These are phyloP conservation scores for Penicillium waksmanii DNA, from an alignment of 495 filamentous ascomycete species.

Conservation along the genomic window DNA sequence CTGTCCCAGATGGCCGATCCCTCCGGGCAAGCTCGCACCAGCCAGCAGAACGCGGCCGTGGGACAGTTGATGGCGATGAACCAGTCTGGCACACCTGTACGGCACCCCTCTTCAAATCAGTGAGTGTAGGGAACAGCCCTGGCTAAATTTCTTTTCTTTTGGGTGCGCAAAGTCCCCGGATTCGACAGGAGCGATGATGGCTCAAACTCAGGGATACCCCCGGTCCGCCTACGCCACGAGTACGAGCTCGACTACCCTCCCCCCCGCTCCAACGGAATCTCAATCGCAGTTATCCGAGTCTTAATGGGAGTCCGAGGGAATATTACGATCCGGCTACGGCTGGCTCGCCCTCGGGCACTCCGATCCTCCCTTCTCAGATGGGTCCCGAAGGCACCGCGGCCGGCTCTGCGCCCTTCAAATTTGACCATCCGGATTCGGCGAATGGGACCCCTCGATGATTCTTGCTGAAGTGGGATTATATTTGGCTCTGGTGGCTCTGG, in stretches of 20 bases:
- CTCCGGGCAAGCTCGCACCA: conserved; percentile 38
- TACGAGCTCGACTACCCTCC: conserved; percentile 36
- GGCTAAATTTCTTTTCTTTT: conserved; percentile 35
- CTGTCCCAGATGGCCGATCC: conserved; percentile 46
- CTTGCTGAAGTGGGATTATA: background rate
- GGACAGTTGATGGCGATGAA: conserved; percentile 47
- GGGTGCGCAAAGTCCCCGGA: conserved; percentile 40
- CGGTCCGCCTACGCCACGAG: conserved; percentile 39
- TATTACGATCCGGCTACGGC: conserved; percentile 37
- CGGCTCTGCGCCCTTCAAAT: conserved; percentile 27
- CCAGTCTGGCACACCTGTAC: conserved; percentile 49
- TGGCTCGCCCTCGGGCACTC: conserved; percentile 39
- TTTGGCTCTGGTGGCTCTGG: conserved; percentile 8
- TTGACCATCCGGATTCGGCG: conserved; percentile 37
- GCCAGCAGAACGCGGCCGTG: conserved; percentile 44
- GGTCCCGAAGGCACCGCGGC: conserved; percentile 35
- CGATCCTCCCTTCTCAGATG: conserved; percentile 47
- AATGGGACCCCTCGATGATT: conserved; percentile 43
- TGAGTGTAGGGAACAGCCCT: conserved; percentile 30
- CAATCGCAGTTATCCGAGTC: conserved; percentile 38
- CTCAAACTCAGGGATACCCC: conserved; percentile 44
- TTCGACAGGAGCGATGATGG: conserved; percentile 47
- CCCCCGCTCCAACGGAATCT: conserved; percentile 46
- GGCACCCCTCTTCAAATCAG: conserved; percentile 36
- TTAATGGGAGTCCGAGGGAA: conserved; percentile 37